Conservation (phyloP, 208 protist species). For the Trypanosoma mega region DNA sequence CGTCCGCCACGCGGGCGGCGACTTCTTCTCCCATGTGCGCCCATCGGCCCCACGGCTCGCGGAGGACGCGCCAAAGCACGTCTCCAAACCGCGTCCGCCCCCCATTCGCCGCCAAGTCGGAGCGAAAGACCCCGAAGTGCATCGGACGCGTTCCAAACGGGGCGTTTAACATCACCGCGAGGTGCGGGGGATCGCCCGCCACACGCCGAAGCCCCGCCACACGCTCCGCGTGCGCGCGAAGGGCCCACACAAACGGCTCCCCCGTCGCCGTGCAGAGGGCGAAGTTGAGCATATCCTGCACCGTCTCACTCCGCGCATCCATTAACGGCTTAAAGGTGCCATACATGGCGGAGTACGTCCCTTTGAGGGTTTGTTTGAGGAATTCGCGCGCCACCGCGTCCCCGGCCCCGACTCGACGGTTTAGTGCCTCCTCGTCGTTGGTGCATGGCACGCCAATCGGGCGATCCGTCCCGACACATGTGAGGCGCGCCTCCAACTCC, state of each 20-base stretch:
- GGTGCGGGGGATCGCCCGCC: constrained; percentile 14
- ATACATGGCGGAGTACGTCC: constrained; percentile 33
- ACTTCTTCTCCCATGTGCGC: neutral
- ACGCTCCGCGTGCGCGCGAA: constrained; percentile 18
- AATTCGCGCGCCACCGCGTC: constrained; percentile 24
- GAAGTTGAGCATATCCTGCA: constrained; percentile 31
- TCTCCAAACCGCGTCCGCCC: too few species aligned
- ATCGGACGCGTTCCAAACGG: constrained; percentile 16
- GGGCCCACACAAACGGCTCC: constrained; percentile 20
- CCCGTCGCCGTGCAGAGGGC: constrained; percentile 20
- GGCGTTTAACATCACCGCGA: constrained; percentile 27
- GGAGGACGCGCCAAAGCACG: constrained; percentile 21
- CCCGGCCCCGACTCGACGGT: constrained; percentile 3
- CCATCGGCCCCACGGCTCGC: constrained; percentile 11
- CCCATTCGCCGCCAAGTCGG: too few species aligned
- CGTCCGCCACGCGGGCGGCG: neutral
- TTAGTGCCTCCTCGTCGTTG: constrained; percentile 20
- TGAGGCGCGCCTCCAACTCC: constrained; percentile 26
- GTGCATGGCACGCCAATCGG: constrained; percentile 19
- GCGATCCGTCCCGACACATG: constrained; percentile 19
- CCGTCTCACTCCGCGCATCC: constrained; percentile 29
- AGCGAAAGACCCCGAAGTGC: constrained; percentile 23
- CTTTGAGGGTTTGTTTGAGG: constrained; percentile 31
- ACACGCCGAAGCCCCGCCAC: constrained; percentile 13
- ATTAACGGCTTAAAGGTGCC: constrained; percentile 30